Evolutionary conservation across 2,329 filamentous ascomycete species (phyloP).

Genomic region (Neophaeococcomyces mojaviensis): DNA sequence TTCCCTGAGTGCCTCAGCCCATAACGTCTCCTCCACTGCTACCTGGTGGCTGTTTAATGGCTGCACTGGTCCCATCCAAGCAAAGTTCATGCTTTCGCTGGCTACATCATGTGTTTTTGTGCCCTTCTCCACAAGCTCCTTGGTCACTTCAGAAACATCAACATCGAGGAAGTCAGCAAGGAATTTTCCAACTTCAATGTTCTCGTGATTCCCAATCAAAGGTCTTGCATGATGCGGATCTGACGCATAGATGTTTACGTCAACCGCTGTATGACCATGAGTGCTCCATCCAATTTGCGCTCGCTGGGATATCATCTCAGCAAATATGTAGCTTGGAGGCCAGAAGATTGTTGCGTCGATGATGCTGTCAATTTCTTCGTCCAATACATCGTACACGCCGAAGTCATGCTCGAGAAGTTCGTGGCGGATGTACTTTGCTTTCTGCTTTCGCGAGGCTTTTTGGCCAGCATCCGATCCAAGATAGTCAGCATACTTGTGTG

Average conservation of each 20-base stretch:
- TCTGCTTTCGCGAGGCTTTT: constrained; percentile 14
- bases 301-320: constrained; percentile 52
- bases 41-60: background rate
- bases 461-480: constrained; percentile 33
- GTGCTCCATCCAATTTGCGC: constrained; percentile 91
- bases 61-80: constrained; percentile 33
- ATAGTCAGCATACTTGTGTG: constrained; percentile 54
- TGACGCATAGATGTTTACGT: constrained; percentile 93
- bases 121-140: constrained; percentile 51
- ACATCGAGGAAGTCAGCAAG: constrained; percentile 70
- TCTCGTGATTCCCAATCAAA: constrained; percentile 83
- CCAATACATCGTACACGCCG: constrained; percentile 66
- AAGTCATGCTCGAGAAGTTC: constrained; percentile 62
- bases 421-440: constrained; percentile 52
- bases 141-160: constrained; percentile 69
- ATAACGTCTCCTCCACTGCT: too few relatives aligned
- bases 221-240: constrained; percentile 54
- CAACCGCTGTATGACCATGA: constrained; percentile 85
- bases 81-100: constrained; percentile 21
- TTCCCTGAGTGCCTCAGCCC: too few relatives aligned
- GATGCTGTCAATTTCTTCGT: constrained; percentile 62
- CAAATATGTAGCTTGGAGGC: constrained; percentile 55
- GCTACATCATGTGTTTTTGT: constrained; percentile 16
- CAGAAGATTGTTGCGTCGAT: constrained; percentile 50
- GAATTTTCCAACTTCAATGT: constrained; percentile 84